Evolutionary conservation across 1,139 yeast species (phyloP), one percentile per base, ranked within the genome.

Genomic region (Geotrichum phurueaensis): DNA sequence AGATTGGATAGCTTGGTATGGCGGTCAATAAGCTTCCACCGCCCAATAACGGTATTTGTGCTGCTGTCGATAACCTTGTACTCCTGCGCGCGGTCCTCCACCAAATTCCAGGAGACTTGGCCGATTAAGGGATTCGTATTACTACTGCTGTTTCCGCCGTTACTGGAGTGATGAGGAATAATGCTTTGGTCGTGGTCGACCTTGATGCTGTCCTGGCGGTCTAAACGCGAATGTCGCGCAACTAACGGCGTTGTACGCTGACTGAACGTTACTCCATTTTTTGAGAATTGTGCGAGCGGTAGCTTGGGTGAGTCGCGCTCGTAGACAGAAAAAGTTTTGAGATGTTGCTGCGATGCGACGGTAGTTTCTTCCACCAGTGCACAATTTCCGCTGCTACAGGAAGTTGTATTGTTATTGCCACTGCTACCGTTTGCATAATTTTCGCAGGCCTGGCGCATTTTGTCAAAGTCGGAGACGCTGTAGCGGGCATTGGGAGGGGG

Each of bases 241-340:
- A 55, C 49, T 18, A 55, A 53, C 2, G 57, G 57, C 20, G 57
- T 55, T 20, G 57, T 55, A 39, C 48, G 52, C 23, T 55, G 57
- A 31, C 57, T 55, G 53, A 55, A 55, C n/a, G 53, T 48, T 20
- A 55, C 18, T 9, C 57, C 57, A 33, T 55, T 31, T 31, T 55
- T 48, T 4, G 53, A 49, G 22, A 55, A 12, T 13, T 31, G 53
- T 27, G 57, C 53, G 12, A 55, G 49, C 9, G 57, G 57, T 10
- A 49, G 53, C 22, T 49, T 49, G 4, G 57, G 57, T 13, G 53
- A 9, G 27, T 55, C 57, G 31, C 57, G 52, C 22, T 55, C 57
- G 27, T 49, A 55, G 25, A 55, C 20, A 5, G 57, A 48, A 25
- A 20, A 55, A 7, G 57, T 49, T 10, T 33, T 33, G n/a, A 33